These are phyloP conservation scores for Skeletonema tropicum DNA, from an alignment of 108 stramenopile genomes.

Conservation along the genomic window DNA sequence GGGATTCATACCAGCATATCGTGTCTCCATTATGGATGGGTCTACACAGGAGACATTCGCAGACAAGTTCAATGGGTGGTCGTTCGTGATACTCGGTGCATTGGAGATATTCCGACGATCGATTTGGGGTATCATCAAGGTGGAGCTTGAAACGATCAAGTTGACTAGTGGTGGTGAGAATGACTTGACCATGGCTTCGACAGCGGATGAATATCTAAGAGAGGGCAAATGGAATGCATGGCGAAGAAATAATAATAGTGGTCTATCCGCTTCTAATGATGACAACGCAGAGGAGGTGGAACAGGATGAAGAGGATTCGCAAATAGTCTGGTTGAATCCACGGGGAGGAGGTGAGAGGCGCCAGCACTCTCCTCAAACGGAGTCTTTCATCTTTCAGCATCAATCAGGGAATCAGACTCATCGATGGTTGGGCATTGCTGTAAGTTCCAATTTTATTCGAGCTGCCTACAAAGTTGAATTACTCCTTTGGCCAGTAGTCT, in stretches of 20 bases:
- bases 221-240: slow-evolving; percentile 25
- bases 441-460: slow-evolving; percentile 22
- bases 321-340: slow-evolving; percentile 1
- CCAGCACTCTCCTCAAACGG: neutral
- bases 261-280: neutral
- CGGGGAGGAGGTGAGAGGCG: neutral
- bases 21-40: slow-evolving; percentile 62
- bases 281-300: neutral
- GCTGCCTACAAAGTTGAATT: slow-evolving; percentile 60
- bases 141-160: slow-evolving; percentile 82
- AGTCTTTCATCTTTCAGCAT: neutral
- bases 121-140: slow-evolving; percentile 82
- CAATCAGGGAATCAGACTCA: slow-evolving; percentile 1
- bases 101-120: slow-evolving; percentile 76
- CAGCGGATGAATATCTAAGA: slow-evolving; percentile 39
- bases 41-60: slow-evolving; percentile 65
- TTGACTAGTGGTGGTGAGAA: slow-evolving; percentile 62
- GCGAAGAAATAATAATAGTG: neutral
- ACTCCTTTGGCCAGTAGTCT: slow-evolving; percentile 59
- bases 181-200: slow-evolving; percentile 43
- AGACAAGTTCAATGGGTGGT: slow-evolving; percentile 66
- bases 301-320: neutral
- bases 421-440: slow-evolving; percentile 2
- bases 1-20: slow-evolving; percentile 84
- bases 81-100: slow-evolving; percentile 71